Evolutionary conservation across 306 rosid species (phyloP), one percentile per base, ranked within the genome.

Genomic region (Cucurbita maxima): DNA sequence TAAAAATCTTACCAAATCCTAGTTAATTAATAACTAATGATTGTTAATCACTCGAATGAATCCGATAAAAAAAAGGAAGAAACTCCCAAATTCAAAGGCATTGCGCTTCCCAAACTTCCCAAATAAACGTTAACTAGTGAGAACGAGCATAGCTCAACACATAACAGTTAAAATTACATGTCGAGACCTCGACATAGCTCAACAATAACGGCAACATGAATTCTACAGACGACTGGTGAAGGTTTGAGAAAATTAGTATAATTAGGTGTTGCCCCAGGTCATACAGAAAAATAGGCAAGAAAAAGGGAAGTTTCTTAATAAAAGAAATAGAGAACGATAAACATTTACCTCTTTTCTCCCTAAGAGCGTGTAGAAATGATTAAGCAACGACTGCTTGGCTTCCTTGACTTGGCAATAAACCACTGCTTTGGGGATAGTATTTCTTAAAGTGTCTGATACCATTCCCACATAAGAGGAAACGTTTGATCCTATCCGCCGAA

Each of bases 351-450:
- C 96, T 82, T 84, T 94, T 88, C 82, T 91, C 56, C 97, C 99
- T 37, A 91, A 78, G 52, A 85, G 96, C 47, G 80, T 82, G 78
- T 89, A 89, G 87, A 94, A 94, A 82, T 77, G 79, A 81, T 85
- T 84, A 44, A 94, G 92, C 88, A 94, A 73, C 0, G 97, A 86
- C 67, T 63, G 90, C 76, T 86, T 94, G 72, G 99, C 99, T 79
- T 94, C 88, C 77, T 75, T 83, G 77, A 94, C 99, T 76, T 94
- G 97, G 81, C 99, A 94, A 84, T 80, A 87, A 72, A 94, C 99
- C 69, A 94, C 99, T 15, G 99, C 99, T 81, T 94, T 94, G 0
- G 99, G 99, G 80, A 94, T 85, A 10, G 91, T 87, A 79, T 78
- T 89, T 79, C 83, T 89, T 70, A 94, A 85, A 0, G 99, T 94